Percentiles rank a stretch among this genome's conserved stretches.
Evolutionary conservation across 331 rosid genomes (phyloP).

Genomic region (Quercus lobata): DNA sequence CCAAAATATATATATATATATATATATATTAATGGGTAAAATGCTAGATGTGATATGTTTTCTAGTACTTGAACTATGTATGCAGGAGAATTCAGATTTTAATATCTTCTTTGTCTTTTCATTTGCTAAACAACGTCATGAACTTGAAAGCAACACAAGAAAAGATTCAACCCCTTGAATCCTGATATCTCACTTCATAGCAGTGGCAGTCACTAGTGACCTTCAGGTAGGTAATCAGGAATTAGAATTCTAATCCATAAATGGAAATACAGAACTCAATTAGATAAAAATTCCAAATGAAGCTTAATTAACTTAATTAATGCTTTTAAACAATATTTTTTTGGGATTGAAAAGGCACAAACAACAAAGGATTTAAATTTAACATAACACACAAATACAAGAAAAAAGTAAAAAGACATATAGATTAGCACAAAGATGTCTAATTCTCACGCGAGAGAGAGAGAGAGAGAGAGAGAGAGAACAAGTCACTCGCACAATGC

Average conservation of each 20-base stretch:
- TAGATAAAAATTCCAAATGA: neutral
- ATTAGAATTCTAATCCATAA: neutral
- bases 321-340: neutral
- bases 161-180: neutral
- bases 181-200: neutral
- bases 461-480: neutral
- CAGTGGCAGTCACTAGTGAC: neutral
- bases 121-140: neutral
- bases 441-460: neutral
- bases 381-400: neutral
- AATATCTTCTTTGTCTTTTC: neutral
- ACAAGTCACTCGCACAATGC: neutral
- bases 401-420: neutral
- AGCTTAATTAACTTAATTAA: neutral
- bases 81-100: neutral
- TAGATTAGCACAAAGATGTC: neutral
- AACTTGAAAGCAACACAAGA: neutral
- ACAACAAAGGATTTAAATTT: neutral
- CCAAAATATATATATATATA: neutral
- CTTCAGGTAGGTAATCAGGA: neutral
- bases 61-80: neutral
- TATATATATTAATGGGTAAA: no score
- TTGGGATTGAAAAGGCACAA: neutral
- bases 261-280: neutral
- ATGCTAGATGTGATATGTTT: neutral